Evolutionary conservation across 345 rosid species (phyloP).

Genomic region (Corymbia maculata): DNA sequence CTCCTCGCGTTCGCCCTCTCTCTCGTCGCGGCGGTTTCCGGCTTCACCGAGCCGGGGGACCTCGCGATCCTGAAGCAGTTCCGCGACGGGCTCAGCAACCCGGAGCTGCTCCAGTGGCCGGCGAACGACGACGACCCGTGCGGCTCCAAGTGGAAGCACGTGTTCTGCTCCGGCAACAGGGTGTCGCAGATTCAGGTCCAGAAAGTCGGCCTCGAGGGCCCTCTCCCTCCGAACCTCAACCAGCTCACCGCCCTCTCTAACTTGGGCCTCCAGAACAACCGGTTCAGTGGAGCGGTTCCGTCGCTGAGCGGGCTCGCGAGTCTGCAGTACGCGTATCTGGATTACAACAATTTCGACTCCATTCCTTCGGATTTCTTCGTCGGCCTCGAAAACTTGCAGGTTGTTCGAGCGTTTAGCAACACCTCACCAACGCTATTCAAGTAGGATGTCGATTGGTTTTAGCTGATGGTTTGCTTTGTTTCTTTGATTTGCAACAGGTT

Average conservation of each 20-base stretch:
- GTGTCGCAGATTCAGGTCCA: constrained; percentile 63
- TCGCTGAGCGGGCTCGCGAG: constrained; percentile 42
- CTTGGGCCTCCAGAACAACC: constrained; percentile 57
- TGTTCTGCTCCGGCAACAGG: constrained; percentile 33
- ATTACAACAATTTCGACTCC: constrained; percentile 49
- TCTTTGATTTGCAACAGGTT: not conserved
- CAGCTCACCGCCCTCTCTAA: constrained; percentile 35
- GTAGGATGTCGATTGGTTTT: not conserved
- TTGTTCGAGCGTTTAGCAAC: not conserved
- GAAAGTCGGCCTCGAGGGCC: constrained; percentile 45
- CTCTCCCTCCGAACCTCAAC: constrained; percentile 54
- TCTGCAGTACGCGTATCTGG: constrained; percentile 38
- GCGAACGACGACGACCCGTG: constrained; percentile 55
- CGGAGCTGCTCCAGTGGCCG: constrained; percentile 65
- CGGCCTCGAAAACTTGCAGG: constrained; percentile 32
- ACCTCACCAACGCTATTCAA: not conserved
- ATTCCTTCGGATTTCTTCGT: constrained; percentile 53
- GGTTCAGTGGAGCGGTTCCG: constrained; percentile 50
- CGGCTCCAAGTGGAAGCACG: constrained; percentile 52
- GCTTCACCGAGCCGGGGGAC: constrained; percentile 45
- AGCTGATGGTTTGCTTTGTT: not conserved
- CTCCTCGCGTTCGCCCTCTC: constrained; percentile 7
- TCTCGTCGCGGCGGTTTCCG: constrained; percentile 13
- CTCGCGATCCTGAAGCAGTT: constrained; percentile 40
- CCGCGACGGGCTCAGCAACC: constrained; percentile 52